Conservation (phyloP, 306 rosid genomes). For the Prunus mume region DNA sequence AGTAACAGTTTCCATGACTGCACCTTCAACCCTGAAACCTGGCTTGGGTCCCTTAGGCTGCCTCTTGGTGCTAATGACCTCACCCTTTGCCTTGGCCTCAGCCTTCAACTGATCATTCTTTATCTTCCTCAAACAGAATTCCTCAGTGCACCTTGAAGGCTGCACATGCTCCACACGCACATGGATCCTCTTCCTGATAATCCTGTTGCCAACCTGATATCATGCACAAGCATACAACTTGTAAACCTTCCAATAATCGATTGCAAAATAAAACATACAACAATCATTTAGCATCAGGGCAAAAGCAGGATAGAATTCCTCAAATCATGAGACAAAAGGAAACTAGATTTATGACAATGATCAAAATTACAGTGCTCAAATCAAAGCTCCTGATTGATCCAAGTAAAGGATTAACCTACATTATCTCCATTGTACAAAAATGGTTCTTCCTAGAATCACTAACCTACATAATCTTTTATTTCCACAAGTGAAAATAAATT, state of each 20-base stretch:
- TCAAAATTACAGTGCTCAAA: not conserved
- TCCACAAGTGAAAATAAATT: not conserved
- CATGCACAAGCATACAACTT: not conserved
- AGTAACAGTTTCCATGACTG: conserved; percentile 84
- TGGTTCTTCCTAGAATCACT: not conserved
- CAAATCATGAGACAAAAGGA: not conserved
- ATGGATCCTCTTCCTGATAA: conserved; percentile 80
- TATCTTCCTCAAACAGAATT: conserved; percentile 63
- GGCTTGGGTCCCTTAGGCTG: conserved; percentile 91
- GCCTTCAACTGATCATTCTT: conserved; percentile 76
- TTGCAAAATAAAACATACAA: not conserved
- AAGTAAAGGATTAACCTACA: not conserved
- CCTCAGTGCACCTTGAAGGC: conserved; percentile 84
- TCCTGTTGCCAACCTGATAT: conserved; percentile 71
- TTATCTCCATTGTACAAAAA: not conserved
- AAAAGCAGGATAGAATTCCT: not conserved
- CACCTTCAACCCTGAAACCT: conserved; percentile 89
- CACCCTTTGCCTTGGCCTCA: conserved; percentile 75
- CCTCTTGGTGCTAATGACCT: conserved; percentile 79
- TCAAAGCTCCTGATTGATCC: not conserved
- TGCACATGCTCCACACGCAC: conserved; percentile 90
- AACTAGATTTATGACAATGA: not conserved
- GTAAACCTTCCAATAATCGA: not conserved
- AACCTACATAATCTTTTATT: not conserved
- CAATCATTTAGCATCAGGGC: no score